phyloP scores from a whole-genome alignment of 2,329 filamentous ascomycete species.

The Helotiales sp. region DNA sequence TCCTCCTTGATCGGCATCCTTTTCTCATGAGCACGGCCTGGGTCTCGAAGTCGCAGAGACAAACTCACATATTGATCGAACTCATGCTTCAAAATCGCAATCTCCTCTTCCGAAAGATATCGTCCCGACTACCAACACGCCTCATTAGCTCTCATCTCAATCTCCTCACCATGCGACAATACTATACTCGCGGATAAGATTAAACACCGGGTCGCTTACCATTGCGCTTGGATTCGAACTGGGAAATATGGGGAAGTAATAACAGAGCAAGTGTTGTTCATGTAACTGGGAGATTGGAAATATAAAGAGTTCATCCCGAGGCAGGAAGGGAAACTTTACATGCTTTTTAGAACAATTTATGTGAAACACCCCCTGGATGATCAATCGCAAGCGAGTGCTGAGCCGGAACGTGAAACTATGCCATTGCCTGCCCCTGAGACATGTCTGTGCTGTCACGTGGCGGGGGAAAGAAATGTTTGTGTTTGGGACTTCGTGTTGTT shows the following conservation, averaged over 20 bases:
- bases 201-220: not conserved
- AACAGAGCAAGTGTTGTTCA: not conserved
- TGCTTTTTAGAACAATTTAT: not conserved
- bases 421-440: constrained; percentile 6
- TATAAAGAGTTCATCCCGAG: not conserved
- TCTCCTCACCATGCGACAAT: not conserved
- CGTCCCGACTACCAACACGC: not conserved
- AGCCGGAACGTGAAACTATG: not conserved
- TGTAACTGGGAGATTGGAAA: not conserved
- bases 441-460: constrained; percentile 4
- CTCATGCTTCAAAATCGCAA: constrained; percentile 34
- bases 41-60: no score
- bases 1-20: constrained; percentile 37
- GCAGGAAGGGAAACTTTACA: not conserved
- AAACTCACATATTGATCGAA: constrained; percentile 37
- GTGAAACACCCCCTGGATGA: not conserved
- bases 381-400: not conserved
- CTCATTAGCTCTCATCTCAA: not conserved
- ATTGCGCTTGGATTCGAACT: not conserved
- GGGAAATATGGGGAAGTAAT: not conserved
- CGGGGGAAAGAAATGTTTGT: not conserved
- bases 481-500: not conserved
- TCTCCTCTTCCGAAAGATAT: constrained; percentile 33
- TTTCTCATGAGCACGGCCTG: not conserved
- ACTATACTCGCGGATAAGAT: not conserved